These are phyloP conservation scores for Penicillium atrosanguineum DNA, from an alignment of 495 filamentous ascomycete species.

Conservation along the genomic window DNA sequence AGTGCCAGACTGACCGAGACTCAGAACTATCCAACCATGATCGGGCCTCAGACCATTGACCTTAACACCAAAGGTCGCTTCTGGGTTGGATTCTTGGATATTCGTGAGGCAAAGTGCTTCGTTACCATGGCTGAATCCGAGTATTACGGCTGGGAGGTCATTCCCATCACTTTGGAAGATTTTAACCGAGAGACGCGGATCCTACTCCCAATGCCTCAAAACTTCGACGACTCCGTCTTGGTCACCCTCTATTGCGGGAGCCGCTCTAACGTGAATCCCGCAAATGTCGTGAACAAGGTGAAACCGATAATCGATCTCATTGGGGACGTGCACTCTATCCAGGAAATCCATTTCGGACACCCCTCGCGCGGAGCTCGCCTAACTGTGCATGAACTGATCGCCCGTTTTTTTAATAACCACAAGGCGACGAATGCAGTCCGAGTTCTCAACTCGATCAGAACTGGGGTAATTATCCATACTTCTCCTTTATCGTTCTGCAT, in stretches of 20 bases:
- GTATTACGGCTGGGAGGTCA: slow-evolving; percentile 1
- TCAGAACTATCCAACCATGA: background rate
- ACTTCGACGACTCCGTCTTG: slow-evolving; percentile 10
- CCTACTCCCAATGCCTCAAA: background rate
- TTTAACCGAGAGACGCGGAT: slow-evolving; percentile 4
- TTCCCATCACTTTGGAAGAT: background rate
- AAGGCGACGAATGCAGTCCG: slow-evolving; percentile 8
- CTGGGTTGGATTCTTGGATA: slow-evolving; percentile 7
- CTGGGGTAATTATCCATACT: slow-evolving; percentile 1
- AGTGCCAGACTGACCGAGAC: background rate
- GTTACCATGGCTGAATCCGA: background rate
- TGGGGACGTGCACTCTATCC: slow-evolving; percentile 6
- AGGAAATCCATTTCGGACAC: background rate
- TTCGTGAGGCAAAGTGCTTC: background rate
- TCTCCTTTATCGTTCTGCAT: background rate
- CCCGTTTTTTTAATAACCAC: background rate
- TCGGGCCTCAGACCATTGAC: slow-evolving; percentile 6
- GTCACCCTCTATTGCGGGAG: slow-evolving; percentile 3
- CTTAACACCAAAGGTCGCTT: slow-evolving; percentile 9
- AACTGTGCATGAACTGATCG: slow-evolving; percentile 4
- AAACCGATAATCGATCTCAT: slow-evolving; percentile 5
- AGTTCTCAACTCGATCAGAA: slow-evolving; percentile 9
- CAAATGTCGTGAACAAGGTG: background rate
- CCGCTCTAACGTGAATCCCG: background rate
- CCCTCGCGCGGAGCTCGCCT: background rate